Conservation (phyloP, 129 eudicot genomes). For the Arctium lappa region DNA sequence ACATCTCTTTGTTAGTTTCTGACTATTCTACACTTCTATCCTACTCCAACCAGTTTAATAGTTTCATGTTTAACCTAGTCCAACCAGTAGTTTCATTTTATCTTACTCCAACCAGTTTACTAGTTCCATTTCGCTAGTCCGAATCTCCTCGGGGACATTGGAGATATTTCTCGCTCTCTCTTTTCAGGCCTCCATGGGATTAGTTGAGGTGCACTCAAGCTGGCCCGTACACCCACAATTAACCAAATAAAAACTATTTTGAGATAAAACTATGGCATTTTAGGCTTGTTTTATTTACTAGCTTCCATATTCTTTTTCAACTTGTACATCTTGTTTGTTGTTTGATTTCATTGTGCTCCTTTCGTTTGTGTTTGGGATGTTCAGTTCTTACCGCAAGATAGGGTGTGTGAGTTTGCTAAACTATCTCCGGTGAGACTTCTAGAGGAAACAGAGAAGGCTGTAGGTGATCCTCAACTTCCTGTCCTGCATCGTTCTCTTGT, state of each 20-base stretch:
- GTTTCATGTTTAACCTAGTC: too few species aligned
- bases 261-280: not conserved
- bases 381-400: slow-evolving; percentile 95
- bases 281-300: not conserved
- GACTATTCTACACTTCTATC: too few species aligned
- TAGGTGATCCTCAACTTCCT: slow-evolving; percentile 91
- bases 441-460: slow-evolving; percentile 95
- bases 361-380: slow-evolving; percentile 10
- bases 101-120: too few species aligned
- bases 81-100: not conserved
- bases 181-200: too few species aligned
- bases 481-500: slow-evolving; percentile 75
- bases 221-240: too few species aligned
- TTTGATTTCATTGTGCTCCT: not conserved
- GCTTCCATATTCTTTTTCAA: not conserved
- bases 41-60: too few species aligned
- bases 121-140: too few species aligned
- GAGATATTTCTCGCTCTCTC: too few species aligned
- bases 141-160: too few species aligned
- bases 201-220: too few species aligned
- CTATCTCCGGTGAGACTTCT: slow-evolving; percentile 85
- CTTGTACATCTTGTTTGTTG: slow-evolving; percentile 1
- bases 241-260: not conserved
- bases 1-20: too few species aligned
- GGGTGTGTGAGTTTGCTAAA: slow-evolving; percentile 98